Base-by-base conservation (phyloP, 768 basidiomycete species). In the Phanerochaete sordida region DNA sequence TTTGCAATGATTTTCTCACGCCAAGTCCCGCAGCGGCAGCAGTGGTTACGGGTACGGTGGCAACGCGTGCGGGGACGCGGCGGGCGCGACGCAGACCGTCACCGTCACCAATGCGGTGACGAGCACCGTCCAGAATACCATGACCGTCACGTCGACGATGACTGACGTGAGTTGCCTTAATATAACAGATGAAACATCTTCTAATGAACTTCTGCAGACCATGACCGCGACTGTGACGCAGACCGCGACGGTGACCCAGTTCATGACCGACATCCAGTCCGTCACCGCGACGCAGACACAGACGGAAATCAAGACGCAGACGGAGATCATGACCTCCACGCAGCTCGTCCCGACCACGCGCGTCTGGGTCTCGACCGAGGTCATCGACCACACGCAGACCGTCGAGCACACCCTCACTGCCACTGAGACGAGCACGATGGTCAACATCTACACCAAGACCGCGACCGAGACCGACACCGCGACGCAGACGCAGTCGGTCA, bases 291-390 rank as follows among this genome's bases (percentile, higher is more conserved):
- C 62, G 16, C 44, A 44, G 35, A 63, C 62, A 24, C 23, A n/a
- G 64, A 67, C 67, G 28, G 58, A 69, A 59, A 69, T 61, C 12
- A 37, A 44, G 27, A 63, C 62, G 23, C 23, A n/a, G 62, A 70
- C 70, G 28, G 51, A 67, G 59, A 64, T 68, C 1, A 56, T 65
- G 67, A 74, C 72, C 15, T 68, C 68, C 7, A 76, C 82, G 24
- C 72, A 83, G 70, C 72, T 82, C 33, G 74, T 84, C 45, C 85
- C 85, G 49, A 88, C 87, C 27, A 88, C 86, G 13, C 79, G 81
- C 49, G 78, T 87, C 50, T 88, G 81, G 80, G 79, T 85, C 39
- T 87, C 85, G 16, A 89, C 87, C 23, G 81, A 87, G 71, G 74
- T 82, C 68, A 78, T 84, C 64, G 84, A 87, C 76, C 74, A 72